phyloP scores from a whole-genome alignment of 345 rosid genomes.

The Cardamine resedifolia region DNA sequence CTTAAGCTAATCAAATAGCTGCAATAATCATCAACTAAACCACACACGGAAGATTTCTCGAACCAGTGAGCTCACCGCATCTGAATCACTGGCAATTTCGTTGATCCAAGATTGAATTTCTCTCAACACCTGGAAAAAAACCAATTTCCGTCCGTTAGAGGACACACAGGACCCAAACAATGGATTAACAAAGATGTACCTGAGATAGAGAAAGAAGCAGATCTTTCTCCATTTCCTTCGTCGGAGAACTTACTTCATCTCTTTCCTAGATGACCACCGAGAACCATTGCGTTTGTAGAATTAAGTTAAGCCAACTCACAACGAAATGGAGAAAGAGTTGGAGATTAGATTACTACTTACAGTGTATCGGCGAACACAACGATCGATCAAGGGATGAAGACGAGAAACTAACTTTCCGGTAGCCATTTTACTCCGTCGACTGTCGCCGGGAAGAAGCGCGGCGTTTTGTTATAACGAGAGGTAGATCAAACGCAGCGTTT shows the following conservation, averaged over 20 bases:
- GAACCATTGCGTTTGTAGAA: slow-evolving; percentile 9
- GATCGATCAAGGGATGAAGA: slow-evolving; percentile 49
- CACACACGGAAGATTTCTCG: not conserved
- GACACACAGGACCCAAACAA: not conserved
- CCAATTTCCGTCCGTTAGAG: not conserved
- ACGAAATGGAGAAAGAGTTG: not conserved
- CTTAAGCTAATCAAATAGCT: slow-evolving; percentile 18
- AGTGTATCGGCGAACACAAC: slow-evolving; percentile 38
- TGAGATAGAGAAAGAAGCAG: slow-evolving; percentile 58
- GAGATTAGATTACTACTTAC: slow-evolving; percentile 43
- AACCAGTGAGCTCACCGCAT: slow-evolving; percentile 21
- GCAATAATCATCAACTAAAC: slow-evolving; percentile 2
- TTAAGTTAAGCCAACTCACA: not conserved
- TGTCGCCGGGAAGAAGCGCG: slow-evolving; percentile 6
- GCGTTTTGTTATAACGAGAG: not conserved
- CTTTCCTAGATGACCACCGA: slow-evolving; percentile 34
- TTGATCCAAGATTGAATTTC: slow-evolving; percentile 49
- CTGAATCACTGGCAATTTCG: slow-evolving; percentile 35
- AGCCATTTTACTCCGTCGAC: slow-evolving; percentile 40
- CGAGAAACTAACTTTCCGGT: slow-evolving; percentile 29
- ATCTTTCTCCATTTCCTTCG: slow-evolving; percentile 47
- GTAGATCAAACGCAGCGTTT: not conserved
- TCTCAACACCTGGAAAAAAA: slow-evolving; percentile 42
- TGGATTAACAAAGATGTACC: slow-evolving; percentile 33
- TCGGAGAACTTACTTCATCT: slow-evolving; percentile 22